Evolutionary conservation across 176 grass and related monocot species (phyloP), one percentile per base, ranked within the genome.

Genomic region (Canna indica): DNA sequence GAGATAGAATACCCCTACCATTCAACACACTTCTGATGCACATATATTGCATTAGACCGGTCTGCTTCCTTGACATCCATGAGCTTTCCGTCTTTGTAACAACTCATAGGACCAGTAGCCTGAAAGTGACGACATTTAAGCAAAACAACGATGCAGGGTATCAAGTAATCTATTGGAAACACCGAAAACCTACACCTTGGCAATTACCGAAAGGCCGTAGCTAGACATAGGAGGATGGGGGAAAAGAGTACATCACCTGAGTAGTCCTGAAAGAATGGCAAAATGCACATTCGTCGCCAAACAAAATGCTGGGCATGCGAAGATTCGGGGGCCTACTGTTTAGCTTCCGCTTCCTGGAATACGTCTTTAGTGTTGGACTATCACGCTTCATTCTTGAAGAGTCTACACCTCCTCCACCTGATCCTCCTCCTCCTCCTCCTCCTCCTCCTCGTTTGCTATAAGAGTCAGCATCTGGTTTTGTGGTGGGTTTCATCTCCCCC

Each of bases 281-380:
- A 50, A 90, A 95, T 77, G 57, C 52, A 47, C 90, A 95, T 82
- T 95, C 90, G 72, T 95, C 86, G 67, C 81, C 79, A 75, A 73
- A 90, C 48, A 90, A 64, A 47, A 77, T 36, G 11, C 81, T 85
- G 52, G 90, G 86, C 20, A 81, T 80, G 53, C n/a, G n/a, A n/a
- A n/a, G n/a, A n/a, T 44, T 22, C 27, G 4, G 1, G 18, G 14
- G 47, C 47, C 1, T 20, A 50, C 18, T 22, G 16, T 20, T 50
- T 50, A 50, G 47, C 47, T 50, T 50, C 47, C 18, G 47, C 47
- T 15, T 18, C 47, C 18, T n/a, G n/a, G n/a, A n/a, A n/a, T n/a
- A n/a, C n/a, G n/a, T n/a, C n/a, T n/a, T n/a, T n/a, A n/a, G n/a
- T n/a, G n/a, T n/a, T n/a, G n/a, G n/a, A n/a, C n/a, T n/a, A n/a